These are phyloP conservation scores for Chloris gayana DNA, from an alignment of 176 grass and related monocot species.

Conservation along the genomic window DNA sequence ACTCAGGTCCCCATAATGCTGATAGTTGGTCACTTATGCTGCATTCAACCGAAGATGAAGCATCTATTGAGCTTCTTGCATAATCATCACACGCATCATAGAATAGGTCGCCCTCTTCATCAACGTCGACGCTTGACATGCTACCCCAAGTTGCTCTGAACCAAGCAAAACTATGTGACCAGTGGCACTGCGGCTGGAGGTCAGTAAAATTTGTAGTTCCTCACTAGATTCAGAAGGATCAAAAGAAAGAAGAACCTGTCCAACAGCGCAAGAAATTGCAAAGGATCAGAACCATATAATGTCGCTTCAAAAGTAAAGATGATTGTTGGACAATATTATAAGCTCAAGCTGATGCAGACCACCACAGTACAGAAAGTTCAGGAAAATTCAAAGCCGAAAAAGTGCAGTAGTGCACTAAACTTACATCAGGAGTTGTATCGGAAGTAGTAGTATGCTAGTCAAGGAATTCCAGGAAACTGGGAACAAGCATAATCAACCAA, in stretches of 20 bases:
- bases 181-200: neutral
- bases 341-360: neutral
- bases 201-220: neutral
- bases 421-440: neutral
- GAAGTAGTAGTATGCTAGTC: neutral
- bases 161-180: slow-evolving; percentile 5
- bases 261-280: neutral
- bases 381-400: neutral
- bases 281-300: neutral
- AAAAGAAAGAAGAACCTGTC: neutral
- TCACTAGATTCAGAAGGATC: slow-evolving; percentile 1
- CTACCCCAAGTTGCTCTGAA: slow-evolving; percentile 11
- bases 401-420: neutral
- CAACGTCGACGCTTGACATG: slow-evolving; percentile 47
- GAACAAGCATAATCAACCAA: neutral
- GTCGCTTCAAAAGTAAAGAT: neutral
- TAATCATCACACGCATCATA: slow-evolving; percentile 62
- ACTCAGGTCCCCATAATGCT: slow-evolving; percentile 18
- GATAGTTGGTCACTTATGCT: slow-evolving; percentile 29
- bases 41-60: slow-evolving; percentile 35
- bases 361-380: neutral
- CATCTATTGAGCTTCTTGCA: slow-evolving; percentile 20
- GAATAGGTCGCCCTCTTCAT: slow-evolving; percentile 47
- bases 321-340: neutral
- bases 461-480: neutral